Percentiles rank a stretch among this genome's conserved stretches.
These are phyloP conservation scores for Aristolochia fimbriata DNA, from an alignment of 164 flowering plant genomes.

Conservation along the genomic window DNA sequence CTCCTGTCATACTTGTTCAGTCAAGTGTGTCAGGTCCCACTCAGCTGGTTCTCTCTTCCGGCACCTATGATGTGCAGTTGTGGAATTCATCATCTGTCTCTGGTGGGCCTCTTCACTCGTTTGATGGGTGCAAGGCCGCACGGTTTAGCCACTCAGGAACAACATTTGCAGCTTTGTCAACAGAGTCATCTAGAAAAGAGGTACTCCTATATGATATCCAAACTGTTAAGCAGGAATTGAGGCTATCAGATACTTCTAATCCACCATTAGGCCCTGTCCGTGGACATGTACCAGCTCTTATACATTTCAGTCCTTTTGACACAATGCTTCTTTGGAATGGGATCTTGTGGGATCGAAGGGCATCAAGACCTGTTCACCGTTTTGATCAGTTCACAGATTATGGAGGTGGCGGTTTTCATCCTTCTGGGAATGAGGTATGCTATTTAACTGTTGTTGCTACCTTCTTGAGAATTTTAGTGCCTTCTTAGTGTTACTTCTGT, in stretches of 20 bases:
- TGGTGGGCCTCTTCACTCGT: conserved; percentile 59
- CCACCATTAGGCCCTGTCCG: conserved; percentile 33
- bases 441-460: background rate
- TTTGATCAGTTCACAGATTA: conserved; percentile 93
- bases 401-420: conserved; percentile 99
- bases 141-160: conserved; percentile 66
- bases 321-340: conserved; percentile 92
- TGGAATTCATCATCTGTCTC: conserved; percentile 82
- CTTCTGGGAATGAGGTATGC: conserved; percentile 94
- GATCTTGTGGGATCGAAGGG: conserved; percentile 84
- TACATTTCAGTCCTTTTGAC: conserved; percentile 83
- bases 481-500: too few relatives aligned
- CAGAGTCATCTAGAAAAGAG: conserved; percentile 54
- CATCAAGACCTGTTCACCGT: conserved; percentile 51
- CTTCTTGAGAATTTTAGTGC: too few relatives aligned
- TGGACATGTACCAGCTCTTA: conserved; percentile 53
- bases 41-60: conserved; percentile 75
- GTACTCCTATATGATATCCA: conserved; percentile 74
- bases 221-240: conserved; percentile 50
- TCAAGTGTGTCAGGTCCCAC: conserved; percentile 42
- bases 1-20: conserved; percentile 59
- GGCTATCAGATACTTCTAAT: conserved; percentile 41
- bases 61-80: conserved; percentile 60
- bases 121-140: conserved; percentile 84
- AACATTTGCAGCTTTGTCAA: conserved; percentile 62